Base-by-base conservation (phyloP, 331 rosid species). In the Arachis monticola region DNA sequence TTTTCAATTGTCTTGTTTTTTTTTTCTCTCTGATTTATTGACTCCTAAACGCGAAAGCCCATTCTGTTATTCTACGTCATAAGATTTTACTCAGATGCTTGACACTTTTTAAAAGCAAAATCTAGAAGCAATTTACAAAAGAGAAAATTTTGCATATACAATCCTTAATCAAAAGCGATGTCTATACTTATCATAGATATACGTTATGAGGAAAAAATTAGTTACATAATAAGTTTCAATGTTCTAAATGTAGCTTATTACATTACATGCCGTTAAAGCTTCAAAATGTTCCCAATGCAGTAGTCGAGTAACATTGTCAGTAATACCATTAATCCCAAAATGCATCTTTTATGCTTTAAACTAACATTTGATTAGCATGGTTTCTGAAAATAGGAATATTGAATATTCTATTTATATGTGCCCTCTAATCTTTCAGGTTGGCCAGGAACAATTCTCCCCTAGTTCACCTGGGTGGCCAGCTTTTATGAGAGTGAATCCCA, bases 391-490 rank as follows among this genome's bases (percentile, higher is more conserved):
- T 68, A 14, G 30, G 48, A 60, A 32, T 10, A 17, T 63, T 63
- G 12, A 32, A 61, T 55, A 60, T 51, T 44, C 10, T 67, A 41
- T 63, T 74, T 53, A 56, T 59, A 30, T 42, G 10, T 72, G 47
- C 55, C 42, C 56, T 51, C 48, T 75, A 69, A 77, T 80, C 73
- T 78, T 84, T 71, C 87, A 92, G 99, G 90, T 94, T 10, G 97
- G 97, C 67, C 97, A 94, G 86, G 97, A 94, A 74, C 97, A 92
- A 68, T 94, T 94, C 82, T 92, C 96, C 51, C 99, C 99, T 61
- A 94, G 99, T 80, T 94, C 99, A 73, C 84, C 85, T 47, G 97
- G 99, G 32, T 94, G 99, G 99, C 99, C 97, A 67, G 85, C 97
- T 76, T 90, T 94, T 79, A 94, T 94, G 99, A 88, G 99, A 80